A percentile compares a stretch with the other conserved stretches of the same genome.
Conservation (phyloP, 2,329 filamentous ascomycete genomes). For the Xenosphaeropsis pyriputrescens region DNA sequence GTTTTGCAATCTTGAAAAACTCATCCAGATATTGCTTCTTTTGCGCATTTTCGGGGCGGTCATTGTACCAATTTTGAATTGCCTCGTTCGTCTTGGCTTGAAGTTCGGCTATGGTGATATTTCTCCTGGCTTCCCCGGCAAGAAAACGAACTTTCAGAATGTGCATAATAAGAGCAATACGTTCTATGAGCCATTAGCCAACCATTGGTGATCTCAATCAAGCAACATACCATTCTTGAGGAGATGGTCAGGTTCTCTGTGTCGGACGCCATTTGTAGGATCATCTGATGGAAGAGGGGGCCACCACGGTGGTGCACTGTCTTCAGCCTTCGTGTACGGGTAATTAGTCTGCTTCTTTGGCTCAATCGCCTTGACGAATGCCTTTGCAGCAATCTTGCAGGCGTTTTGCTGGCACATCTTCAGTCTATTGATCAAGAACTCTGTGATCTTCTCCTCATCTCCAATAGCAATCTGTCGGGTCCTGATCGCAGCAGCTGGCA, state of each 20-base stretch:
- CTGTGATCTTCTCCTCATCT: conserved; percentile 36
- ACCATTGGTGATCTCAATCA: not conserved
- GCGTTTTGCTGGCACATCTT: conserved; percentile 55
- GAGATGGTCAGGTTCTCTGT: conserved; percentile 62
- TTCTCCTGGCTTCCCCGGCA: conserved; percentile 24
- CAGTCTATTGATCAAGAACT: conserved; percentile 46
- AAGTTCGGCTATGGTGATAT: conserved; percentile 34
- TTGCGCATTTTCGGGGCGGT: conserved; percentile 35
- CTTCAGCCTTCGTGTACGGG: conserved; percentile 53
- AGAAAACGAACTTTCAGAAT: conserved; percentile 41
- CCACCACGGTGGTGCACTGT: conserved; percentile 54
- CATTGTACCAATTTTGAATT: conserved; percentile 40
- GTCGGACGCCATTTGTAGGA: conserved; percentile 33
- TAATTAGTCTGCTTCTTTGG: conserved; percentile 66
- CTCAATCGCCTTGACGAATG: conserved; percentile 61
- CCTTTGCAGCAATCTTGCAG: conserved; percentile 60
- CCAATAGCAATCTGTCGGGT: conserved; percentile 30
- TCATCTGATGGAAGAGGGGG: conserved; percentile 20
- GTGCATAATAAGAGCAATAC: conserved; percentile 41
- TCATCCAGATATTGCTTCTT: conserved; percentile 43
- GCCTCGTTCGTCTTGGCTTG: conserved; percentile 44
- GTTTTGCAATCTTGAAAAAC: conserved; percentile 43
- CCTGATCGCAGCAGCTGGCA: conserved; percentile 8
- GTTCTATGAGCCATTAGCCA: conserved; percentile 25
- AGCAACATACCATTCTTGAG: conserved; percentile 42